These are phyloP conservation scores for Xylariaceae sp. DNA, from an alignment of 2,329 filamentous ascomycete genomes.

Conservation along the genomic window DNA sequence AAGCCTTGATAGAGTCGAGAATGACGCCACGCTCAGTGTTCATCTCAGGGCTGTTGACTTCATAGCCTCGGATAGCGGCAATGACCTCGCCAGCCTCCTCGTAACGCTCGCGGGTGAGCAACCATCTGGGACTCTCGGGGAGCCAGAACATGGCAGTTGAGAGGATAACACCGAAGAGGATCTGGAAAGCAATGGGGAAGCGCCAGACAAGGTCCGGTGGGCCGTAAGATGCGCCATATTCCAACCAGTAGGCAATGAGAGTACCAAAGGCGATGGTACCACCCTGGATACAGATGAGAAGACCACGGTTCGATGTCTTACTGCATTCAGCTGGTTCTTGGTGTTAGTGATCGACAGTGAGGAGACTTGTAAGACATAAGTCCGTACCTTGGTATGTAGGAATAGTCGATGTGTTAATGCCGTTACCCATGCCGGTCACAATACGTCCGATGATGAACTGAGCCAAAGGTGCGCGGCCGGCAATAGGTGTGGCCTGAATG, in stretches of 20 bases:
- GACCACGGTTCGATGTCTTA: constrained; percentile 39
- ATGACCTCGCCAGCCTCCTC: constrained; percentile 38
- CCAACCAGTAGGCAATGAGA: constrained; percentile 45
- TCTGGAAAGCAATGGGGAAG: constrained; percentile 49
- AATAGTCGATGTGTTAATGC: constrained; percentile 44
- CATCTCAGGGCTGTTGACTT: constrained; percentile 51
- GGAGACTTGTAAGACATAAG: neutral
- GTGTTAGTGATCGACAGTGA: constrained; percentile 2
- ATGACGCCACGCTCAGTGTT: constrained; percentile 55
- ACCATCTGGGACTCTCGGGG: constrained; percentile 44
- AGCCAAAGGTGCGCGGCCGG: constrained; percentile 30
- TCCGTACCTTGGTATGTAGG: constrained; percentile 41
- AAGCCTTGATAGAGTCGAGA: constrained; percentile 56
- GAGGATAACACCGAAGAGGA: constrained; percentile 41
- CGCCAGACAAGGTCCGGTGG: constrained; percentile 46
- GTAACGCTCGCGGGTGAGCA: constrained; percentile 44
- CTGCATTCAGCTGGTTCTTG: constrained; percentile 37
- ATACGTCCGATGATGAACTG: constrained; percentile 47
- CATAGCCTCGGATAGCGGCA: constrained; percentile 35
- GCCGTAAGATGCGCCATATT: constrained; percentile 44
- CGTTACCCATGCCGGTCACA: constrained; percentile 49
- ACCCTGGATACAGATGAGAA: constrained; percentile 42
- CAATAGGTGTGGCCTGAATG: constrained; percentile 46
- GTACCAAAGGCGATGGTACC: constrained; percentile 43
- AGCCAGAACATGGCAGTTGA: constrained; percentile 40